These are phyloP conservation scores for Hansfordia pulvinata DNA, from an alignment of 2,329 filamentous ascomycete genomes.

Conservation along the genomic window DNA sequence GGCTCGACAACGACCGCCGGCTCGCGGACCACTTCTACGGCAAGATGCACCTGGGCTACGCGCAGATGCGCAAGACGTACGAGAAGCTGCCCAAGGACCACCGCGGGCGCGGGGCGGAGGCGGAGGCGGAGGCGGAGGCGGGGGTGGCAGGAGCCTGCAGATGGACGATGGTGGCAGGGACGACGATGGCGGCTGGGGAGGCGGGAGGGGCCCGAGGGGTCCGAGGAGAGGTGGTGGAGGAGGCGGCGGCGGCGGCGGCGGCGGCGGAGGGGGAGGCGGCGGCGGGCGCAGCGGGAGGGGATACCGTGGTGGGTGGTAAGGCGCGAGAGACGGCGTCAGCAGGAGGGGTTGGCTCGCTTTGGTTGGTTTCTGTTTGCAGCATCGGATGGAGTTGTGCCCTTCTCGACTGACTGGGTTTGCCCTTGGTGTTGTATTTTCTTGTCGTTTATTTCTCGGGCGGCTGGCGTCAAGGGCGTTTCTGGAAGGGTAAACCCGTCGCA, in stretches of 20 bases:
- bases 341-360: no score
- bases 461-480: no score
- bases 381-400: no score
- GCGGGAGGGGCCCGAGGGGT: constrained; percentile 31
- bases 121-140: constrained; percentile 33
- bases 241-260: constrained; percentile 34
- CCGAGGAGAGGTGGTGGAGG: constrained; percentile 40
- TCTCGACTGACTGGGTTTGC: no score
- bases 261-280: constrained; percentile 19
- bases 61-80: constrained; percentile 91
- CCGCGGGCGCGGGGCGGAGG: constrained; percentile 43
- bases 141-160: constrained; percentile 24
- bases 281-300: constrained; percentile 22
- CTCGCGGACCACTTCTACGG: constrained; percentile 97
- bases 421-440: no score
- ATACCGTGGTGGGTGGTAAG: constrained; percentile 34
- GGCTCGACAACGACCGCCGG: constrained; percentile 86
- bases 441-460: no score
- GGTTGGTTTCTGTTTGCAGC: no score
- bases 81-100: constrained; percentile 80
- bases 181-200: constrained; percentile 27
- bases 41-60: constrained; percentile 98
- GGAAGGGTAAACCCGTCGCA: no score
- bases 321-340: no score
- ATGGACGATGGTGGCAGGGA: constrained; percentile 25